Percentiles rank a stretch among this genome's conserved stretches.
phyloP scores from a whole-genome alignment of 2,329 filamentous ascomycete species.

The Beauveria scarabaeidicola region DNA sequence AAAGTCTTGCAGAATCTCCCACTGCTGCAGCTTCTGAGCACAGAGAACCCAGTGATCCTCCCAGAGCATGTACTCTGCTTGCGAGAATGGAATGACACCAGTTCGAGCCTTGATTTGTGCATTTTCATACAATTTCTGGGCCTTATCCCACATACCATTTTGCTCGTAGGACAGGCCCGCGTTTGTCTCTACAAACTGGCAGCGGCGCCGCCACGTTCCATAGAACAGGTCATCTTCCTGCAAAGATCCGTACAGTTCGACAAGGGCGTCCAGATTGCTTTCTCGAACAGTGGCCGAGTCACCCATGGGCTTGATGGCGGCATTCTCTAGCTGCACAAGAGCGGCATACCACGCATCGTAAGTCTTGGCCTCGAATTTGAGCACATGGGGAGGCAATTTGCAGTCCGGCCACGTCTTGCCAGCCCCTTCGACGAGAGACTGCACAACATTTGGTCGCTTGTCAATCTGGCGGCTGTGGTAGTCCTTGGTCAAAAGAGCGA shows the following conservation, averaged over 20 bases:
- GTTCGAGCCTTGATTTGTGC: slow-evolving; percentile 96
- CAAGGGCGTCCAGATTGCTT: slow-evolving; percentile 91
- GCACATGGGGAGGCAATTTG: slow-evolving; percentile 88
- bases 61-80: slow-evolving; percentile 98
- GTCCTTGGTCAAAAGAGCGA: slow-evolving; percentile 86
- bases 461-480: slow-evolving; percentile 93
- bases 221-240: slow-evolving; percentile 98
- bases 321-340: slow-evolving; percentile 80
- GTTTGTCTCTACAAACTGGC: slow-evolving; percentile 96
- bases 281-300: slow-evolving; percentile 81
- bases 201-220: slow-evolving; percentile 88
- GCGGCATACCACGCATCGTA: slow-evolving; percentile 98
- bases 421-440: slow-evolving; percentile 81
- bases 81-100: slow-evolving; percentile 90
- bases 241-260: slow-evolving; percentile 81
- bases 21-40: slow-evolving; percentile 96
- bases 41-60: slow-evolving; percentile 99
- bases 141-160: slow-evolving; percentile 98
- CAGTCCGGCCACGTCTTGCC: slow-evolving; percentile 78
- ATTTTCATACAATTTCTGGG: slow-evolving; percentile 91
- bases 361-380: slow-evolving; percentile 89
- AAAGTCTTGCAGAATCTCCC: slow-evolving; percentile 96
- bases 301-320: slow-evolving; percentile 72
- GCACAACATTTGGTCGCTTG: slow-evolving; percentile 89
- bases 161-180: slow-evolving; percentile 96